Percentiles rank a stretch among this genome's conserved stretches.
Conservation (phyloP, 441 rosid species). For the Populus trichocarpa region DNA sequence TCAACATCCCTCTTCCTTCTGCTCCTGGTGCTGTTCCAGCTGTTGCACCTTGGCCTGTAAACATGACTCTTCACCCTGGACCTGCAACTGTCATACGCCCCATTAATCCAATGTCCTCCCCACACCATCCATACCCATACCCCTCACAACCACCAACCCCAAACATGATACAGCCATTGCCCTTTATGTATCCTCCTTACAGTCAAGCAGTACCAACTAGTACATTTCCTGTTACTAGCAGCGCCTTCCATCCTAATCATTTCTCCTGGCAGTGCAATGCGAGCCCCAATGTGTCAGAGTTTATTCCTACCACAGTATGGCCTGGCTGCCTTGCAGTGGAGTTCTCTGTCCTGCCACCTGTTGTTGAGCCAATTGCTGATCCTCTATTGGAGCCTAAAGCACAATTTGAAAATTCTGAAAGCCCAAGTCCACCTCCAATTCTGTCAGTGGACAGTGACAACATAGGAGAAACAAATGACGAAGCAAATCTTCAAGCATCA, state of each 20-base stretch:
- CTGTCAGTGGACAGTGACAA: constrained; percentile 57
- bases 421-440: constrained; percentile 37
- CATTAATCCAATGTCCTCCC: constrained; percentile 50
- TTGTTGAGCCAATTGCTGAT: constrained; percentile 65
- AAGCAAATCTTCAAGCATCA: constrained; percentile 32
- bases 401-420: constrained; percentile 30
- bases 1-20: constrained; percentile 62
- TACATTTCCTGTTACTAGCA: constrained; percentile 72
- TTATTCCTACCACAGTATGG: constrained; percentile 76
- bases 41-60: constrained; percentile 79
- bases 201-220: constrained; percentile 65
- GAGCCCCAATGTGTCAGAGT: constrained; percentile 58
- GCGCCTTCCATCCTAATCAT: constrained; percentile 77
- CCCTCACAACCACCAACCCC: constrained; percentile 94
- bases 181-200: constrained; percentile 83
- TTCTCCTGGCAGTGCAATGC: constrained; percentile 86
- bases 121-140: constrained; percentile 68
- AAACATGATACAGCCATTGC: constrained; percentile 84
- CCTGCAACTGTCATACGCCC: constrained; percentile 47
- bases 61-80: constrained; percentile 81
- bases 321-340: constrained; percentile 70
- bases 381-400: constrained; percentile 39
- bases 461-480: constrained; percentile 38
- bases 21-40: constrained; percentile 55
- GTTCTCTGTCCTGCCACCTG: constrained; percentile 58